Conservation (phyloP, 2,329 filamentous ascomycete species). For the Talaromyces sp. region DNA sequence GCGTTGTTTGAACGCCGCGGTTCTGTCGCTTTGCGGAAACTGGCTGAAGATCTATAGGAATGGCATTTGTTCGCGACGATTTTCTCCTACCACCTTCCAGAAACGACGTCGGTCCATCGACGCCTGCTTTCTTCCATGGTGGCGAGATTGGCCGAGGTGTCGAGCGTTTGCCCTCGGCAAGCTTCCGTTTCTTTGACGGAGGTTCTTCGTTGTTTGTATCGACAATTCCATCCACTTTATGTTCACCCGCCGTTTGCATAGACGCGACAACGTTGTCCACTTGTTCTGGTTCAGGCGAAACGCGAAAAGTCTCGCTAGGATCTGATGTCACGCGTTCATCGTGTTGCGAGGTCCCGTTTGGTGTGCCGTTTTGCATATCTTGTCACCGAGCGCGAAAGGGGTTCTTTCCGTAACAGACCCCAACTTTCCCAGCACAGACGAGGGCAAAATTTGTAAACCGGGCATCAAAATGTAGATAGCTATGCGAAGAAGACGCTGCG, state of each 20-base stretch:
- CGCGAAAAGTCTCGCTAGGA: conserved; percentile 24
- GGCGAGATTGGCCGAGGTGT: conserved; percentile 60
- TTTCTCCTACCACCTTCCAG: conserved; percentile 60
- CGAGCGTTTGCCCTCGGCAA: conserved; percentile 38
- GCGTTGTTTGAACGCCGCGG: conserved; percentile 35
- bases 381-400: conserved; percentile 40
- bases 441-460: conserved; percentile 32
- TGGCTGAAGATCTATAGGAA: conserved; percentile 48
- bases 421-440: conserved; percentile 45
- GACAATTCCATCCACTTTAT: conserved; percentile 29
- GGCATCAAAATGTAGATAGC: conserved; percentile 40
- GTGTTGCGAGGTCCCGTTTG: conserved; percentile 39
- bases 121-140: conserved; percentile 84
- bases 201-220: conserved; percentile 35
- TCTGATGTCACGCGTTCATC: conserved; percentile 38
- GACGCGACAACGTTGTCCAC: conserved; percentile 23
- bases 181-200: conserved; percentile 45
- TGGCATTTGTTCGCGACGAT: conserved; percentile 53
- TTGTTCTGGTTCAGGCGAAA: conserved; percentile 24
- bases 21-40: conserved; percentile 48
- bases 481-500: conserved; percentile 31
- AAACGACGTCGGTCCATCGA: conserved; percentile 84
- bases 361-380: conserved; percentile 48
- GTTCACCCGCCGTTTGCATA: conserved; percentile 28
- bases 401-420: conserved; percentile 41